Evolutionary conservation across 257 asterid genomes (phyloP), one percentile per base, ranked within the genome.

Genomic region (Vinca minor): DNA sequence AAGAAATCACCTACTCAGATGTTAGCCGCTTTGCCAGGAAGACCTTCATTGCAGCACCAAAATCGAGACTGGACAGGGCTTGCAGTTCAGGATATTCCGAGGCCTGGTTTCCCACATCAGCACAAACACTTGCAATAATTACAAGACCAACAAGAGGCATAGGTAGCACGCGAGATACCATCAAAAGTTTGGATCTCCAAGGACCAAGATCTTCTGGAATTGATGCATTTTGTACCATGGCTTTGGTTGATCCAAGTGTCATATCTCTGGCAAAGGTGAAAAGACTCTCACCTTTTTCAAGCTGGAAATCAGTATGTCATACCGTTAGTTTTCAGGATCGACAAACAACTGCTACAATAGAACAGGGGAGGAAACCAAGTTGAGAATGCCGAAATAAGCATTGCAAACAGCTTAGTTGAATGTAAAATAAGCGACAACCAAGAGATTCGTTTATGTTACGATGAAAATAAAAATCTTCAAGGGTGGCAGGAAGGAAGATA

Each of bases 71-170:
- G 48, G 94, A 89, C 76, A 92, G 79, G 64, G 98, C 97, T 85
- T 87, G 87, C 54, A 89, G 36, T 75, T 92, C 96, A 34, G 93
- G 97, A 76, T 82, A 85, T 56, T 83, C 87, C 25, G 74, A 74
- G n/a, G 81, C 65, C 76, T 73, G 82, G 69, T 73, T 84, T 77
- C 81, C 95, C 53, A 66, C 70, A 78, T 92, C 94, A 2, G 89
- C 79, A 73, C 98, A 92, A 54, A 92, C 79, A 74, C 96, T 69
- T 71, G 91, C 94, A 25, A 92, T 92, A 59, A 92, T 84, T 78
- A 92, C 71, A 60, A 89, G 89, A 50, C 98, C 98, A 52, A 92
- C 84, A 71, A 92, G 96, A 74, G 98, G 98, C 97, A 92, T 92
- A 13, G 98, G 98, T 42, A 92, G 78, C 55, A 87, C 82, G 34